These are phyloP conservation scores for Pythium sp. DNA, from an alignment of 352 stramenopile species.

Conservation along the genomic window DNA sequence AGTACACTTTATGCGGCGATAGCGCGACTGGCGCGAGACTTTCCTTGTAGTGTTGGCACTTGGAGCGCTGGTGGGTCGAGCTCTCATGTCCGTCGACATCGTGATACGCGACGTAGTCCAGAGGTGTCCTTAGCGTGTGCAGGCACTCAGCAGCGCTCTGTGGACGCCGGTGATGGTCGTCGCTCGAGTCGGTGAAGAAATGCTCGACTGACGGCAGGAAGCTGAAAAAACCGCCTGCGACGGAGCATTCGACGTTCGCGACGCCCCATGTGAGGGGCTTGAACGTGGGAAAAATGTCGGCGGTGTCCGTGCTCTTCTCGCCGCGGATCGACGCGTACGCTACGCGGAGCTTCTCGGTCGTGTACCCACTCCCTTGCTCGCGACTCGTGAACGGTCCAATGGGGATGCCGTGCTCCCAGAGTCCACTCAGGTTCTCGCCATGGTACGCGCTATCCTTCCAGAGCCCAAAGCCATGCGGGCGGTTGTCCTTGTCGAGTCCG, in stretches of 20 bases:
- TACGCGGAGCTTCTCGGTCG: conserved; percentile 40
- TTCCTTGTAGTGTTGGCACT: conserved; percentile 17
- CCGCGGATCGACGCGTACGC: conserved; percentile 35
- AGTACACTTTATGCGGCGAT: background rate
- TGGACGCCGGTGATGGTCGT: conserved; percentile 4
- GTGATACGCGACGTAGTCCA: conserved; percentile 28
- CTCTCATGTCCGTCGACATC: conserved; percentile 17
- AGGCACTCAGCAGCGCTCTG: conserved; percentile 23
- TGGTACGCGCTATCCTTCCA: conserved; percentile 54
- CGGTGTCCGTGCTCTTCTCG: conserved; percentile 13
- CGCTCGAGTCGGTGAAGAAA: conserved; percentile 16
- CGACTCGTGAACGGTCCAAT: conserved; percentile 51
- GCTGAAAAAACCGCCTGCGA: conserved; percentile 25
- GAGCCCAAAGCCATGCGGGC: conserved; percentile 40
- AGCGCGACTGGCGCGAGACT: conserved; percentile 13
- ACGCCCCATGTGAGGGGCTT: conserved; percentile 36
- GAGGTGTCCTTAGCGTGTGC: conserved; percentile 15
- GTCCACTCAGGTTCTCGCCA: conserved; percentile 48
- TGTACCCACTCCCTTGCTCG: conserved; percentile 42
- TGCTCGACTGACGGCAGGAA: conserved; percentile 25
- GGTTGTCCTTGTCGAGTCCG: conserved; percentile 33
- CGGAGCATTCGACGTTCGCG: conserved; percentile 37
- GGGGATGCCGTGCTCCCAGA: conserved; percentile 44
- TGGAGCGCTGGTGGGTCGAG: conserved; percentile 6
- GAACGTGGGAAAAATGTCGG: conserved; percentile 17